Conservation (phyloP, 2,329 filamentous ascomycete genomes). For the Fonsecaea pugnacius region DNA sequence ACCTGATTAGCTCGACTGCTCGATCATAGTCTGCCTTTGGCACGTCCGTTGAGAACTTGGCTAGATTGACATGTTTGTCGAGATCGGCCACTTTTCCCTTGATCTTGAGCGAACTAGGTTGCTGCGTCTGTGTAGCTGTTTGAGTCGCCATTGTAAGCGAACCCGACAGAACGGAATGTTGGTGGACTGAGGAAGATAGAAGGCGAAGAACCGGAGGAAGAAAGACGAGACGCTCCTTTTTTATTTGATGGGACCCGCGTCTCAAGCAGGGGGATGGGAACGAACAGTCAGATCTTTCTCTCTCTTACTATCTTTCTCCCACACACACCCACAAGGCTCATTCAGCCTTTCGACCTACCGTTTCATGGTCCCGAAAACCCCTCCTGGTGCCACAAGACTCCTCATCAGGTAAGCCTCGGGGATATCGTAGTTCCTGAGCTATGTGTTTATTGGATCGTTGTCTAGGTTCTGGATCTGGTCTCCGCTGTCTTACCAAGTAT, state of each 20-base stretch:
- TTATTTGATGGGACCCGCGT: not conserved
- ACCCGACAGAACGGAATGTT: not conserved
- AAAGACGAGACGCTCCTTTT: not conserved
- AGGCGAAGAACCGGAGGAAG: not conserved
- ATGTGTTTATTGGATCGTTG: not conserved
- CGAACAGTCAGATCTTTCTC: not conserved
- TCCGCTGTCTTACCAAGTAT: not conserved
- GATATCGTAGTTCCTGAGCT: not conserved
- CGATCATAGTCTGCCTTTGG: conserved; percentile 12
- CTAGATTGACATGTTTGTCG: conserved; percentile 71
- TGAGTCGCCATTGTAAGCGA: conserved; percentile 9
- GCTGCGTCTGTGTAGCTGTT: conserved; percentile 2
- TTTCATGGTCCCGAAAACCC: not conserved
- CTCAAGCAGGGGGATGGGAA: too few relatives aligned
- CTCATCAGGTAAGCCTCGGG: not conserved
- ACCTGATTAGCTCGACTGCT: conserved; percentile 14
- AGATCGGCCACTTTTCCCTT: conserved; percentile 14
- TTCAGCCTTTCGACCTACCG: conserved; percentile 2
- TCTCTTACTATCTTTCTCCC: too few relatives aligned
- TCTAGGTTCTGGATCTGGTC: not conserved
- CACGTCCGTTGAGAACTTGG: conserved; percentile 52
- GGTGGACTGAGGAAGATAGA: too few relatives aligned
- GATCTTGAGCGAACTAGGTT: conserved; percentile 10
- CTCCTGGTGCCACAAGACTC: not conserved
- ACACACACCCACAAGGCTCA: not conserved